Base-by-base conservation (phyloP, 805 yeast genomes). In the Pichia occidentalis region DNA sequence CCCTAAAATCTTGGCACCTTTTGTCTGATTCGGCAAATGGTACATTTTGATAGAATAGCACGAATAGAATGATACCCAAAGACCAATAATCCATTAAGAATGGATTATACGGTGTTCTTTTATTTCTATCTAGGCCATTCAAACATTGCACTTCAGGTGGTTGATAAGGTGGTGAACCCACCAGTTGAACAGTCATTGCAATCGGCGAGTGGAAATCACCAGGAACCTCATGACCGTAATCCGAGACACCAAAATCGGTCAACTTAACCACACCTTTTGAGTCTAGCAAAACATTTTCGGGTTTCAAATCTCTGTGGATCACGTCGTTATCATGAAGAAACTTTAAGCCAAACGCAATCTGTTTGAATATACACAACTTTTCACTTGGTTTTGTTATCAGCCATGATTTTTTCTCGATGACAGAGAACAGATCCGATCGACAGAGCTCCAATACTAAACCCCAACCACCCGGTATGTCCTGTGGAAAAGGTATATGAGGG, bases 181-280 rank as follows among this genome's bases (percentile, higher is more conserved):
- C 87, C 55, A 74, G 73, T 5, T 78, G 67, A 21, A 71, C 67
- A 28, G 57, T 50, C 35, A 50, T 28, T 33, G 62, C 67, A 17
- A 72, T 40, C 5, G 64, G 64, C 11, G 75, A 65, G 0, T 57
- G 45, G 24, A 71, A 63, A 57, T 82, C 77, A 7, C 75, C 72
- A 0, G 75, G 76, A 18, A 60, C 65, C 38, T 62, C 71, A 54
- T 78, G 80, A 17, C 80, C 84, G 59, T 75, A 79, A 38, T 76
- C 83, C 31, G 84, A 74, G 46, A 90, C 92, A 37, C 98, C 98
- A 60, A 90, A 90, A 63, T 90, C 98, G 1, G 97, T 95, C 47
- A 90, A 69, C 24, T 92, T 80, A 43, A 80, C 71, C 20, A 69
- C 67, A 9, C 73, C 77, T 13, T 62, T 57, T 16, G 68, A 60